A percentile compares a stretch with the other conserved stretches of the same genome.
Conservation (phyloP, 441 rosid species). For the Arabidopsis hybrid region DNA sequence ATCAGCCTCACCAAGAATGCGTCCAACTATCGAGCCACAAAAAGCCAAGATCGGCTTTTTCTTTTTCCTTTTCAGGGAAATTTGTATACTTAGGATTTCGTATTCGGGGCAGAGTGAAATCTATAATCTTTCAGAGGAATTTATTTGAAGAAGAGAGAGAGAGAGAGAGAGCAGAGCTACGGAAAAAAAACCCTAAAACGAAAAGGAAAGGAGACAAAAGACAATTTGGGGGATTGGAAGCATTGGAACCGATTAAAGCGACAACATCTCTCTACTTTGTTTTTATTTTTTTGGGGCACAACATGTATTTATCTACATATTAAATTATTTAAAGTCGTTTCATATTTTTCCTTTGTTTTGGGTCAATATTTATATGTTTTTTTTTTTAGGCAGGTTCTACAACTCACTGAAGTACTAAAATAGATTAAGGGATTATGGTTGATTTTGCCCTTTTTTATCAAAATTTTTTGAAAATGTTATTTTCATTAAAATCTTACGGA, state of each 20-base stretch:
- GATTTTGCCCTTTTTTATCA: too few species aligned
- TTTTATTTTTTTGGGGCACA: not conserved
- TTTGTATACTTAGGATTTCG: constrained; percentile 4
- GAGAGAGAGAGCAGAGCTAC: not conserved
- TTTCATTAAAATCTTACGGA: too few species aligned
- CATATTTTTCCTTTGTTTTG: too few species aligned
- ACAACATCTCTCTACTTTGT: not conserved
- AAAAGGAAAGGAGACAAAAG: constrained; percentile 32
- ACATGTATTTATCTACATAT: not conserved
- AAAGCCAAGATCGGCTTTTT: constrained; percentile 35
- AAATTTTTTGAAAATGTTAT: too few species aligned
- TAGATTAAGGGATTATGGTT: too few species aligned
- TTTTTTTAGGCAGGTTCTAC: too few species aligned
- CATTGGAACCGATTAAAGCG: constrained; percentile 19
- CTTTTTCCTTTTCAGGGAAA: not conserved
- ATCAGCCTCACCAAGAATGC: constrained; percentile 25
- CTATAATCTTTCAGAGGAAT: constrained; percentile 14
- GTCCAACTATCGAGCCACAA: constrained; percentile 10
- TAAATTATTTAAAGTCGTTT: too few species aligned
- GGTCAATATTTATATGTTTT: too few species aligned
- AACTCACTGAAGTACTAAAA: too few species aligned
- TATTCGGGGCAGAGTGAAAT: constrained; percentile 13
- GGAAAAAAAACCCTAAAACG: constrained; percentile 34
- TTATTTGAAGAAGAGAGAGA: constrained; percentile 10
- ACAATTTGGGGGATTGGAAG: constrained; percentile 38